phyloP scores from a whole-genome alignment of 2,329 filamentous ascomycete genomes.

The Venturia aucupariae region DNA sequence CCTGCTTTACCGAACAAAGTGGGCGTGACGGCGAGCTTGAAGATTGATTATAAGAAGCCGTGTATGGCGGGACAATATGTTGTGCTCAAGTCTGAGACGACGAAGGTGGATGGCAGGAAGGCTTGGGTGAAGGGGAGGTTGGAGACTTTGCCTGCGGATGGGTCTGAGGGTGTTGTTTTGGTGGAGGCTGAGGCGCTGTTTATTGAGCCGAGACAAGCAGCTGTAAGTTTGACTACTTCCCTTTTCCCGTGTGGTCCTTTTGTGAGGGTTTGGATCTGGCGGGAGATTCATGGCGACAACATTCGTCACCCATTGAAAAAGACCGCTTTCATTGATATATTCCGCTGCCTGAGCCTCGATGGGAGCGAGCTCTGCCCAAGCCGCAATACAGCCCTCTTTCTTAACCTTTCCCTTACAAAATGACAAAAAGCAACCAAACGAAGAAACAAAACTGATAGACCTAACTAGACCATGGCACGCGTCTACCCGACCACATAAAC shows the following conservation, averaged over 20 bases:
- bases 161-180: slow-evolving; percentile 49
- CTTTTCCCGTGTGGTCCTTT: not conserved
- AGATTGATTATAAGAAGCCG: slow-evolving; percentile 71
- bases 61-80: slow-evolving; percentile 66
- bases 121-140: slow-evolving; percentile 86
- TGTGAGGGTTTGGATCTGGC: not conserved
- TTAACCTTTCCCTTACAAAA: not conserved
- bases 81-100: slow-evolving; percentile 69
- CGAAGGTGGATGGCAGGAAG: slow-evolving; percentile 83
- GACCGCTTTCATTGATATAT: not conserved
- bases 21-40: slow-evolving; percentile 78
- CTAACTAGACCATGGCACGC: not conserved
- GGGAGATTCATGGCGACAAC: not conserved
- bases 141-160: slow-evolving; percentile 57
- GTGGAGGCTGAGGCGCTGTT: slow-evolving; percentile 82
- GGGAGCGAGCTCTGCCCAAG: not conserved
- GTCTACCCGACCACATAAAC: not conserved
- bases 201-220: slow-evolving; percentile 76
- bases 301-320: too few relatives aligned
- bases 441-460: not conserved
- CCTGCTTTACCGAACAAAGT: slow-evolving; percentile 77
- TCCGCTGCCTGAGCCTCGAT: not conserved
- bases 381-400: not conserved
- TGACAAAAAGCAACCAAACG: not conserved
- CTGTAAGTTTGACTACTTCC: slow-evolving; percentile 35